Conservation (phyloP, 306 rosid species). For the Argentina anserina region DNA sequence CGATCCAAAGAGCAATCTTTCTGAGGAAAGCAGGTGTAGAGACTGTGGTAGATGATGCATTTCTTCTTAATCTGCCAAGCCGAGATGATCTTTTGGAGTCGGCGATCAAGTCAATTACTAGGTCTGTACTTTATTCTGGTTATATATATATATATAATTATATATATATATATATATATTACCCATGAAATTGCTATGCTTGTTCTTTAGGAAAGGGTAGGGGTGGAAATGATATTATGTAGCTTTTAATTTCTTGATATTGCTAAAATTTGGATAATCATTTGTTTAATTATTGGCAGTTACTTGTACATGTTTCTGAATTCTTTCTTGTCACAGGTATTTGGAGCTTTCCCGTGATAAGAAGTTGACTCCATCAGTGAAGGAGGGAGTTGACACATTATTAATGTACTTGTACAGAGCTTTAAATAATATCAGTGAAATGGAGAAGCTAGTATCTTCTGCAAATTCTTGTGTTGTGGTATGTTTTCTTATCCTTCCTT, state of each 20-base stretch:
- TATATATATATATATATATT: neutral
- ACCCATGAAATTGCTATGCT: conserved; percentile 5
- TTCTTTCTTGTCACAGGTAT: conserved; percentile 51
- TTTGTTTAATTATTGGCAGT: neutral
- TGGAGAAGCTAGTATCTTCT: conserved; percentile 92
- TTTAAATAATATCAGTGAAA: conserved; percentile 61
- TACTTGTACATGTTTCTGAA: conserved; percentile 1
- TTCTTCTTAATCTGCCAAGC: conserved; percentile 67
- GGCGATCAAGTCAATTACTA: conserved; percentile 77
- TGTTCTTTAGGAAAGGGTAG: neutral
- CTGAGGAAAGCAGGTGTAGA: conserved; percentile 94
- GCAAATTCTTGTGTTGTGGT: conserved; percentile 89
- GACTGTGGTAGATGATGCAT: conserved; percentile 66
- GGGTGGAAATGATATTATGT: neutral
- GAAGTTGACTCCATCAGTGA: conserved; percentile 49
- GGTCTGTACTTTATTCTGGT: conserved; percentile 41
- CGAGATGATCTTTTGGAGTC: conserved; percentile 88
- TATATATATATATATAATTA: too few species aligned
- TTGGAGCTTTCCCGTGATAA: conserved; percentile 76
- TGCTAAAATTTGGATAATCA: neutral
- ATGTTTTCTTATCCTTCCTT: conserved; percentile 31
- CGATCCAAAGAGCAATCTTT: conserved; percentile 91
- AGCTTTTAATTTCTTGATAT: conserved; percentile 6
- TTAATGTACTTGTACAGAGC: conserved; percentile 92
- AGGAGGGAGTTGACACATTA: conserved; percentile 90